These are phyloP conservation scores for Thermothielavioides terrestris DNA, from an alignment of 495 filamentous ascomycete species.

Conservation along the genomic window DNA sequence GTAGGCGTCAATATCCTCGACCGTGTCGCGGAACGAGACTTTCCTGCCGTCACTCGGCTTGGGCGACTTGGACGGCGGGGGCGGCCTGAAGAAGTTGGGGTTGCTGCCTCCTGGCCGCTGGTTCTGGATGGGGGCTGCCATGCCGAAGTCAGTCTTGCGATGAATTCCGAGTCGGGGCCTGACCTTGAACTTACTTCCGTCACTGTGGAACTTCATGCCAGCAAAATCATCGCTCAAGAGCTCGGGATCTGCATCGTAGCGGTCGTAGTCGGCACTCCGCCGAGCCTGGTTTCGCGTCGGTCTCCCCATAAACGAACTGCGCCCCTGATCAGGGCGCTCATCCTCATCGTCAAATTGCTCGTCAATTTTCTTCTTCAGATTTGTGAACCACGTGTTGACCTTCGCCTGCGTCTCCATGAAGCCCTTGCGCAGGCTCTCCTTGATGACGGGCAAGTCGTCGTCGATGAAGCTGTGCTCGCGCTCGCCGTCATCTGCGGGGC, in stretches of 20 bases:
- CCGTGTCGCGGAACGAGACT: conserved; percentile 67
- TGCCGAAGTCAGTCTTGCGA: background rate
- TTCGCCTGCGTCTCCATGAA: conserved; percentile 90
- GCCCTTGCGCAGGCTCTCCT: conserved; percentile 86
- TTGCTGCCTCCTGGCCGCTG: conserved; percentile 53
- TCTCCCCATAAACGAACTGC: conserved; percentile 28
- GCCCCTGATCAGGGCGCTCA: conserved; percentile 24
- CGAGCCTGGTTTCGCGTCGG: conserved; percentile 42
- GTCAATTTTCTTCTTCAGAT: conserved; percentile 83
- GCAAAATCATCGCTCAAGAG: conserved; percentile 88
- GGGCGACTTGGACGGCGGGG: conserved; percentile 50
- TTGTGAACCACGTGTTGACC: conserved; percentile 86
- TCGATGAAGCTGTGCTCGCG: conserved; percentile 80
- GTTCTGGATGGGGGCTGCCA: conserved; percentile 23
- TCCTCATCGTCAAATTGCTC: conserved; percentile 63
- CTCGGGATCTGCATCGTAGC: conserved; percentile 93
- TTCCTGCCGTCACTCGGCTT: conserved; percentile 53
- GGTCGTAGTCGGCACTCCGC: conserved; percentile 72
- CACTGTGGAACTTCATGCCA: conserved; percentile 70
- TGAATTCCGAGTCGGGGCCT: background rate
- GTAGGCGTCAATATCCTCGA: conserved; percentile 73
- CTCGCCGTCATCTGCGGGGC: conserved; percentile 44
- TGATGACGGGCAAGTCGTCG: conserved; percentile 90
- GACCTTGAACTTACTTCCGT: conserved; percentile 53
- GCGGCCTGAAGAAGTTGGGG: conserved; percentile 71